Base-by-base conservation (phyloP, 495 filamentous ascomycete species). In the Entonaema liquescens region DNA sequence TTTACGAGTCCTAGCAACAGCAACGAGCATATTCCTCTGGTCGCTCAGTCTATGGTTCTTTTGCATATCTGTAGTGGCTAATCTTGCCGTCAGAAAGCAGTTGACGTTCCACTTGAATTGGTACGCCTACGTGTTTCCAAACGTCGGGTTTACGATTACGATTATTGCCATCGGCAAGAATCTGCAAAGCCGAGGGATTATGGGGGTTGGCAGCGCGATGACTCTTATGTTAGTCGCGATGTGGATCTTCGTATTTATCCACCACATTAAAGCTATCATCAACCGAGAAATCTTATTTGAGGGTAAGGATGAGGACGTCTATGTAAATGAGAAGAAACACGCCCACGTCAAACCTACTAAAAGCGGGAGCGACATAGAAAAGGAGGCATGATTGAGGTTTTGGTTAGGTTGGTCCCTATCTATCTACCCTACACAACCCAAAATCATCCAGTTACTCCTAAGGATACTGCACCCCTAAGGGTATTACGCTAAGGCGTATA, bases 11-110 rank as follows among this genome's bases (percentile, higher is more conserved):
- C 66, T 77, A 7, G 74, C 74, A n/a, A 75, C 74, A 1, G 76
- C 80, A 0, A 63, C 80, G 0, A 89, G 82, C 2, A 84, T 90
- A 3, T 91, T 91, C 62, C 80, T 93, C 2, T 93, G 91, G 91
- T 84, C 85, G 0, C 77, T 93, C 12, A 87, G 85, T 40, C 82
- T 92, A 35, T 93, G 90, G 90, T 92, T 92, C 81, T 92, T 92
- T 75, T 81, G 80, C 35, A 81, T 89, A 4, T 87, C 89, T 0
- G 67, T 83, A 8, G 76, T 89, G 21, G 86, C 85, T 1, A 84
- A 86, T 8, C 68, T 90, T 21, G 76, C 76, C 8, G 81, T 84
- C 3, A 80, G 84, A 50, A 83, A 82, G 19, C 81, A 89, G n/a
- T 81, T 84, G 52, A 76, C 57, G 59, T 89, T 86, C 68, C 83